Conservation (phyloP, 2,329 filamentous ascomycete species). For the Thermomyces lanuginosus region DNA sequence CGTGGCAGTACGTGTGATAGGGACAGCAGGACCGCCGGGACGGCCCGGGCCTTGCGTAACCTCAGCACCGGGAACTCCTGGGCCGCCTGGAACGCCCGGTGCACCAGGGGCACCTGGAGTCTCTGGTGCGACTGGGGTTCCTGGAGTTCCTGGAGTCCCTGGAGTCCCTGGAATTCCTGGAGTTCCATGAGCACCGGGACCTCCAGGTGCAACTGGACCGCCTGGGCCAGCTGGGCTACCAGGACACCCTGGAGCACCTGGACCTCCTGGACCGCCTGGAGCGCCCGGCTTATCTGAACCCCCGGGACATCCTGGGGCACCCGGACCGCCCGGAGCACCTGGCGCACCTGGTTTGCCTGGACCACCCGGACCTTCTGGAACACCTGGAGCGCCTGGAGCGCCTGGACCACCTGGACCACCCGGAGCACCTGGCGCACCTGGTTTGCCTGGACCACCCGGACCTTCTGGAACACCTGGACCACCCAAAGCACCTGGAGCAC, state of each 20-base stretch:
- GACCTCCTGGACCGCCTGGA: slow-evolving; percentile 5
- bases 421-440: slow-evolving; percentile 2
- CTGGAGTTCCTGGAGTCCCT: slow-evolving; percentile 2
- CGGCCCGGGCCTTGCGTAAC: slow-evolving; percentile 2
- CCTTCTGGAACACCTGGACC: slow-evolving; percentile 1
- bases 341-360: slow-evolving; percentile 1
- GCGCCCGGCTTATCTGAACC: slow-evolving; percentile 1
- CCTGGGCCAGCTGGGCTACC: slow-evolving; percentile 3
- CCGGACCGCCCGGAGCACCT: slow-evolving; percentile 1
- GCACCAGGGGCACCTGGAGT: slow-evolving; percentile 2
- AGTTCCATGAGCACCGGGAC: slow-evolving; percentile 2
- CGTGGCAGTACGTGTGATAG: slow-evolving; percentile 2
- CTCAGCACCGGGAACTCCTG: slow-evolving; percentile 3
- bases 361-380: background rate
- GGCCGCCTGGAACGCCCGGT: slow-evolving; percentile 5
- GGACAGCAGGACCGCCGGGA: slow-evolving; percentile 5
- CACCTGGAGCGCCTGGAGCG: slow-evolving; percentile 1
- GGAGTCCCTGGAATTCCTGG: slow-evolving; percentile 6
- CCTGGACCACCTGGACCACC: background rate
- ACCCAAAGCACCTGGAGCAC: slow-evolving; percentile 4
- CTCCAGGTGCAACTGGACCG: slow-evolving; percentile 2
- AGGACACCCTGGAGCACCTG: slow-evolving; percentile 3
- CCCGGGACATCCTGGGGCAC: slow-evolving; percentile 3
- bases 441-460: background rate
- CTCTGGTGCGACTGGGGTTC: slow-evolving; percentile 4